Evolutionary conservation across 805 yeast species (phyloP).

Genomic region (Yarrowia sp.): DNA sequence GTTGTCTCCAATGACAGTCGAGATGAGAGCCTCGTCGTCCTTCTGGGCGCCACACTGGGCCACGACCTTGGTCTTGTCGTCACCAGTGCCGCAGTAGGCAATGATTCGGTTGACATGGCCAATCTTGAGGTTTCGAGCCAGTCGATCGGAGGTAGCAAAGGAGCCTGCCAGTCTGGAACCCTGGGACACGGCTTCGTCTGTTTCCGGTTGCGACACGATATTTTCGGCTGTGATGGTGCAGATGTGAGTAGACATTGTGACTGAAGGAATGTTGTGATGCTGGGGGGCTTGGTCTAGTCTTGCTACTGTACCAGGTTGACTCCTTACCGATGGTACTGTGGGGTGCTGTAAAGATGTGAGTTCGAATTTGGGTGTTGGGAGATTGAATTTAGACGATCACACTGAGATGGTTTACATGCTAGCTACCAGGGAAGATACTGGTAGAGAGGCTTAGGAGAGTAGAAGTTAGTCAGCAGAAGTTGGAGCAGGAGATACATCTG

Average conservation of each 20-base stretch:
- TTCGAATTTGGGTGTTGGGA: not conserved
- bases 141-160: slow-evolving; percentile 9
- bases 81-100: not conserved
- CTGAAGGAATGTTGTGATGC: not conserved
- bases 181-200: slow-evolving; percentile 22
- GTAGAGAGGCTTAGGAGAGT: no score
- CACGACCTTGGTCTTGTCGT: not conserved
- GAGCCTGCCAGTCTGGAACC: slow-evolving; percentile 4
- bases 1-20: not conserved
- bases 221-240: slow-evolving; percentile 4
- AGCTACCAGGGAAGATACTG: no score
- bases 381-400: no score
- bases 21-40: slow-evolving; percentile 18
- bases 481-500: no score
- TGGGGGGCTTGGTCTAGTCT: no score
- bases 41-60: not conserved
- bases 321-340: not conserved
- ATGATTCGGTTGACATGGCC: slow-evolving; percentile 22
- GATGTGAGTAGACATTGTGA: slow-evolving; percentile 9
- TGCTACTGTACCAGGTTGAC: no score
- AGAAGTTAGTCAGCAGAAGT: no score
- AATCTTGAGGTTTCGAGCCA: slow-evolving; percentile 15
- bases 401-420: no score
- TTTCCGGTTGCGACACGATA: slow-evolving; percentile 11
- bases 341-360: not conserved